Percentiles rank a stretch among this genome's conserved stretches.
phyloP scores from a whole-genome alignment of 1,284 basidiomycete species.

The Malassezia furfur region DNA sequence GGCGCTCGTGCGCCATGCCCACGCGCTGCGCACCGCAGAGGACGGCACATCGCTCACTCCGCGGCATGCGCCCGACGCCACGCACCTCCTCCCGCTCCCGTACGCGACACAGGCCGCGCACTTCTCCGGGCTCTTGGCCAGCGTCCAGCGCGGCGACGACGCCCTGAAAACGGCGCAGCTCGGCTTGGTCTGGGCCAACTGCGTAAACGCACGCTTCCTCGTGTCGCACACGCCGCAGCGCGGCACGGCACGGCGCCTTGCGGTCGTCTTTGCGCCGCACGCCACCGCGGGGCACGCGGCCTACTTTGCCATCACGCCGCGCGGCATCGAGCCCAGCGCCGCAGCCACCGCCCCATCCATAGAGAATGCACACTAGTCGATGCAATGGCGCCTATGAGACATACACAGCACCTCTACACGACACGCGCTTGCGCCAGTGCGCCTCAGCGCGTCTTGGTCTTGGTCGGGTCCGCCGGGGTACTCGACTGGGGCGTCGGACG shows the following conservation, averaged over 20 bases:
- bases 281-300: not conserved
- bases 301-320: not conserved
- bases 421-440: too few relatives aligned
- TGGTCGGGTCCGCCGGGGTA: conserved; percentile 16
- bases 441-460: conserved; percentile 14
- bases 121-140: conserved; percentile 11
- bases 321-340: not conserved
- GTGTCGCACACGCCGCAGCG: conserved; percentile 7
- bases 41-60: too few relatives aligned
- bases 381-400: not conserved
- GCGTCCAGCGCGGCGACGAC: conserved; percentile 1
- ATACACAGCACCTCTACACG: too few relatives aligned
- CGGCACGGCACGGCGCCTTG: conserved; percentile 1
- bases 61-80: not conserved
- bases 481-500: conserved; percentile 6
- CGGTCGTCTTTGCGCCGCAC: conserved; percentile 10
- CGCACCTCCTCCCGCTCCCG: conserved; percentile 2
- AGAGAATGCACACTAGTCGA: not conserved
- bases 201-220: conserved; percentile 26
- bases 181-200: conserved; percentile 33
- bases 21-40: not conserved
- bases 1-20: conserved; percentile 8
- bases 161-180: conserved; percentile 25
- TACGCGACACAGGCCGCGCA: conserved; percentile 7
- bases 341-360: not conserved